Conservation (phyloP, 441 rosid species). For the Capsella rubella region DNA sequence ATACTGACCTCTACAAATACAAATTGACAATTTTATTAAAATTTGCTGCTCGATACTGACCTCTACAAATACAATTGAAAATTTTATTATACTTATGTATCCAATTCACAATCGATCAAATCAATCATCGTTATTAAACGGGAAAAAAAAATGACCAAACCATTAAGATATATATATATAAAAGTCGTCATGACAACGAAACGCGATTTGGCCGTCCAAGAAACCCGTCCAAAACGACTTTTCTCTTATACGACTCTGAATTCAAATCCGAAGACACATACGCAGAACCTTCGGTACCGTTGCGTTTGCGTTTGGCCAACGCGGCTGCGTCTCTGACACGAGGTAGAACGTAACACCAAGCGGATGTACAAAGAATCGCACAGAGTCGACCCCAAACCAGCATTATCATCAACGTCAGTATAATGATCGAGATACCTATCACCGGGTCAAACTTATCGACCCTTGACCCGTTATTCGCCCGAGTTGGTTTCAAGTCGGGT, state of each 20-base stretch:
- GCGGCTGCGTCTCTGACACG: slow-evolving; percentile 43
- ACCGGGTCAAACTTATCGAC: slow-evolving; percentile 53
- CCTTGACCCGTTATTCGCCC: too few species aligned
- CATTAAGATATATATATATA: slow-evolving; percentile 30
- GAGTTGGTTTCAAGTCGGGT: slow-evolving; percentile 20
- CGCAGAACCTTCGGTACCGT: slow-evolving; percentile 7
- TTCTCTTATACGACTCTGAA: slow-evolving; percentile 62
- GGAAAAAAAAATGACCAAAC: not conserved
- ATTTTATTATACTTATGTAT: not conserved
- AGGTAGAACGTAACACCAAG: slow-evolving; percentile 69
- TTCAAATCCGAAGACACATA: slow-evolving; percentile 40
- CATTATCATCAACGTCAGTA: slow-evolving; percentile 63
- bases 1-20: not conserved
- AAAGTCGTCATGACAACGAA: slow-evolving; percentile 36
- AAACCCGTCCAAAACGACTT: slow-evolving; percentile 75
- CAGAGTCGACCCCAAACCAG: slow-evolving; percentile 74
- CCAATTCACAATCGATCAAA: slow-evolving; percentile 39
- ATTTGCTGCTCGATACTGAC: slow-evolving; percentile 12
- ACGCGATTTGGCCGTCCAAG: slow-evolving; percentile 52
- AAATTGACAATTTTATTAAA: not conserved
- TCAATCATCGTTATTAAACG: slow-evolving; percentile 36
- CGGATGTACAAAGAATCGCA: slow-evolving; percentile 77
- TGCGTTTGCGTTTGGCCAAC: slow-evolving; percentile 41
- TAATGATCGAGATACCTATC: slow-evolving; percentile 60
- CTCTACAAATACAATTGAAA: not conserved